phyloP scores from a whole-genome alignment of 2,329 filamentous ascomycete species.

The Xylaria sp. region DNA sequence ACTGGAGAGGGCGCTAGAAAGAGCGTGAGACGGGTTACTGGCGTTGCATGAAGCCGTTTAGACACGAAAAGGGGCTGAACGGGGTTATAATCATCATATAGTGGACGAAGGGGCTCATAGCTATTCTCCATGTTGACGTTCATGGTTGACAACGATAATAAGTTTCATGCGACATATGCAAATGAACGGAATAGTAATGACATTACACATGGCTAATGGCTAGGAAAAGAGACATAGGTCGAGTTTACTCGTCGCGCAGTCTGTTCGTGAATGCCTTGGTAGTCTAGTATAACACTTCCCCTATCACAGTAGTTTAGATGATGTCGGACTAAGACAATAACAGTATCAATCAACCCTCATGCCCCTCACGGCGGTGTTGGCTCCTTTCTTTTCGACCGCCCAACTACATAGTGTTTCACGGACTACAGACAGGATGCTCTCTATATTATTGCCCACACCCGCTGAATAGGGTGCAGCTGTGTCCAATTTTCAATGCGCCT shows the following conservation, averaged over 20 bases:
- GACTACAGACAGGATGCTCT: slow-evolving; percentile 11
- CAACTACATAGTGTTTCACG: not conserved
- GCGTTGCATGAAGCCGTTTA: slow-evolving; percentile 51
- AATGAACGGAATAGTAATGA: slow-evolving; percentile 35
- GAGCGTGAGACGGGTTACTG: slow-evolving; percentile 80
- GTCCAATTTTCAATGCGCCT: slow-evolving; percentile 44
- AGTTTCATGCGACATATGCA: slow-evolving; percentile 11
- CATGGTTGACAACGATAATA: slow-evolving; percentile 3
- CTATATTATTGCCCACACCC: slow-evolving; percentile 26
- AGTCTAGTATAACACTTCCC: not conserved
- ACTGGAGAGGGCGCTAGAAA: slow-evolving; percentile 86
- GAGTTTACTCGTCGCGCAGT: not conserved
- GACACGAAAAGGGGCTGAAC: not conserved
- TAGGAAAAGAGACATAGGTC: not conserved
- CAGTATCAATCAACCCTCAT: slow-evolving; percentile 8
- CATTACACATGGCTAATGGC: not conserved
- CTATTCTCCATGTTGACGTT: slow-evolving; percentile 11
- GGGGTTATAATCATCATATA: slow-evolving; percentile 5
- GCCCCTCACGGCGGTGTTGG: slow-evolving; percentile 22
- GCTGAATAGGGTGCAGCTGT: slow-evolving; percentile 24
- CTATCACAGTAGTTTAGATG: not conserved
- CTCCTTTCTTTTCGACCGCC: slow-evolving; percentile 13
- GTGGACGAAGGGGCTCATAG: not conserved
- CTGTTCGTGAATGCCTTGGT: not conserved
- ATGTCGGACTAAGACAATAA: not conserved